A percentile compares a stretch with the other conserved stretches of the same genome.
Conservation (phyloP, 495 filamentous ascomycete genomes). For the Neurospora sp. region DNA sequence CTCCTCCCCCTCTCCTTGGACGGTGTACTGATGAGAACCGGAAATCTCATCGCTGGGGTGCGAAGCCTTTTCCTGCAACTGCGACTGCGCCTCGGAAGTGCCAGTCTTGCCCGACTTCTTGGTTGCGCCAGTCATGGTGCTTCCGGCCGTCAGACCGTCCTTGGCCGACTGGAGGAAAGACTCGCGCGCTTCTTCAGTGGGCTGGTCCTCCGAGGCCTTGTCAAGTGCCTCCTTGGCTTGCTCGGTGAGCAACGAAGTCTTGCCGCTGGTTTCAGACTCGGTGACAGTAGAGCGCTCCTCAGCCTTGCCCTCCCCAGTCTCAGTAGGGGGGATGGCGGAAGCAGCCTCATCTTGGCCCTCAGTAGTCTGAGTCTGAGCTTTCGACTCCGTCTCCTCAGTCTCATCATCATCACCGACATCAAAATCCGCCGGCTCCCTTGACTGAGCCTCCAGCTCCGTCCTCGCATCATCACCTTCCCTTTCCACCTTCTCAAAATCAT, state of each 20-base stretch:
- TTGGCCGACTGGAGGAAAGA: slow-evolving; percentile 15
- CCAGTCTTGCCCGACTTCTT: neutral
- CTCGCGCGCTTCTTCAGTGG: slow-evolving; percentile 14
- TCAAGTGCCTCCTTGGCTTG: slow-evolving; percentile 20
- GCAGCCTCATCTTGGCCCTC: neutral
- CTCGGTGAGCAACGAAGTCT: slow-evolving; percentile 13
- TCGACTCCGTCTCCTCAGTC: neutral
- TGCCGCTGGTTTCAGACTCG: neutral
- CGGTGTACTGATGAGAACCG: neutral
- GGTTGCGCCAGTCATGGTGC: slow-evolving; percentile 1
- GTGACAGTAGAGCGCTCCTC: neutral
- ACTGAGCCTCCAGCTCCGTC: neutral
- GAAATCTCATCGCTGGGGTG: neutral
- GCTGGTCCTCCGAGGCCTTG: slow-evolving; percentile 18
- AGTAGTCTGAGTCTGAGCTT: neutral
- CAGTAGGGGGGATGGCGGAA: neutral
- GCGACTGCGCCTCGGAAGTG: neutral
- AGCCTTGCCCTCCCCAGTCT: neutral
- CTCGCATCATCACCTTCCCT: neutral
- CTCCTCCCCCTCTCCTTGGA: neutral
- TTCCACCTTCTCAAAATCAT: neutral
- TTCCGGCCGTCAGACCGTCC: neutral
- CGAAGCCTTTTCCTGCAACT: neutral
- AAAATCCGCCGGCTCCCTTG: slow-evolving; percentile 37
- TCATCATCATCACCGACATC: slow-evolving; percentile 19